Evolutionary conservation across 78 protist genomes (phyloP).

Genomic region (Dictyostelium brefeldianum): DNA sequence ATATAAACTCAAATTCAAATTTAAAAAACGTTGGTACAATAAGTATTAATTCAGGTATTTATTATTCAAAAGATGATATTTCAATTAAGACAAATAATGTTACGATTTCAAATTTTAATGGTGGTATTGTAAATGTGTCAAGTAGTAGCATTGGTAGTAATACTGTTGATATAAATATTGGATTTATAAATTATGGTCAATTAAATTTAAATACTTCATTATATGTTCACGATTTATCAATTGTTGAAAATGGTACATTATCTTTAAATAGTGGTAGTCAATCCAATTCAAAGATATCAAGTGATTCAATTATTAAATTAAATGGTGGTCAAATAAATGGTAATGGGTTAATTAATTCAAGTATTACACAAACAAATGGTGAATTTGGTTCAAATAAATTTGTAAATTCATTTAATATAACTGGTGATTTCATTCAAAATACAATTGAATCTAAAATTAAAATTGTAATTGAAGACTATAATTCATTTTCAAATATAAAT

Average conservation of each 20-base stretch:
- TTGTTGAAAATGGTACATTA: not conserved
- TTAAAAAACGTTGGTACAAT: not conserved
- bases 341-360: not conserved
- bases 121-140: not conserved
- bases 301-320: not conserved
- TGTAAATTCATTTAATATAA: not conserved
- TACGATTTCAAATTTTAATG: not conserved
- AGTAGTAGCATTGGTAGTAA: not conserved
- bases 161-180: not conserved
- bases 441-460: not conserved
- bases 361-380: not conserved
- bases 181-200: not conserved
- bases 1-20: not conserved
- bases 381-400: not conserved
- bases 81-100: not conserved
- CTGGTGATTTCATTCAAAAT: not conserved
- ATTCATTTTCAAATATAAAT: conserved; percentile 2
- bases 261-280: not conserved
- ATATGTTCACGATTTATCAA: not conserved
- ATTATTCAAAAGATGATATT: not conserved
- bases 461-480: not conserved
- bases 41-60: not conserved
- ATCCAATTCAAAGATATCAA: not conserved
- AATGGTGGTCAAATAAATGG: not conserved
- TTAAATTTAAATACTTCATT: not conserved